A percentile compares a stretch with the other conserved stretches of the same genome.
These are phyloP conservation scores for Rhodomyrtus psidioides DNA, from an alignment of 441 rosid species.

Conservation along the genomic window DNA sequence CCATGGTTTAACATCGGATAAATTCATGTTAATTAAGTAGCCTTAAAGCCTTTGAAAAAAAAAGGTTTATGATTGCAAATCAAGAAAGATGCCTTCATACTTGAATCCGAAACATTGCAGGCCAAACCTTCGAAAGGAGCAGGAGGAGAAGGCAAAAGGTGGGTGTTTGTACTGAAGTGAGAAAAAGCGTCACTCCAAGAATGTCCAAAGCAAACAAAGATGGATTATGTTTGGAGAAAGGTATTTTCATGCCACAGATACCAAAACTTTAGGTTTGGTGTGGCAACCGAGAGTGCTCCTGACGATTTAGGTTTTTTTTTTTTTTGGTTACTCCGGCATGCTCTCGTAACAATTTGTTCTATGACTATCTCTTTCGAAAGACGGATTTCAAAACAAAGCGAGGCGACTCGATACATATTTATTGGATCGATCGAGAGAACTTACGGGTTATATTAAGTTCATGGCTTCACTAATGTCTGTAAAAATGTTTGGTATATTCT, in stretches of 20 bases:
- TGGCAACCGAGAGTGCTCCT: fast-evolving
- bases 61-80: not conserved
- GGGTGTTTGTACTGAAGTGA: not conserved
- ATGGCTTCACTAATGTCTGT: not conserved
- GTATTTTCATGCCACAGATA: constrained; percentile 11
- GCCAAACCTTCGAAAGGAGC: not conserved
- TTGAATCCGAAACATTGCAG: not conserved
- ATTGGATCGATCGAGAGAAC: not conserved
- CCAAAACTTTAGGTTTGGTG: constrained; percentile 7
- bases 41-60: not conserved
- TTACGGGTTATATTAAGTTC: not conserved
- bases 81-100: not conserved
- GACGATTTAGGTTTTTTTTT: not conserved
- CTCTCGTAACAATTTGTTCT: not conserved
- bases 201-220: not conserved
- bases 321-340: fast-evolving
- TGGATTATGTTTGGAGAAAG: constrained; percentile 36
- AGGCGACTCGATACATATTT: too few species aligned
- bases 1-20: not conserved
- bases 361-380: not conserved
- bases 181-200: not conserved
- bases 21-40: not conserved
- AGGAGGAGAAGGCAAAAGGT: not conserved
- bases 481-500: constrained; percentile 6
- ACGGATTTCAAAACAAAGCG: not conserved